Percentiles rank a stretch among this genome's conserved stretches.
phyloP scores from a whole-genome alignment of 495 filamentous ascomycete genomes.

The Ramalina peruviana region DNA sequence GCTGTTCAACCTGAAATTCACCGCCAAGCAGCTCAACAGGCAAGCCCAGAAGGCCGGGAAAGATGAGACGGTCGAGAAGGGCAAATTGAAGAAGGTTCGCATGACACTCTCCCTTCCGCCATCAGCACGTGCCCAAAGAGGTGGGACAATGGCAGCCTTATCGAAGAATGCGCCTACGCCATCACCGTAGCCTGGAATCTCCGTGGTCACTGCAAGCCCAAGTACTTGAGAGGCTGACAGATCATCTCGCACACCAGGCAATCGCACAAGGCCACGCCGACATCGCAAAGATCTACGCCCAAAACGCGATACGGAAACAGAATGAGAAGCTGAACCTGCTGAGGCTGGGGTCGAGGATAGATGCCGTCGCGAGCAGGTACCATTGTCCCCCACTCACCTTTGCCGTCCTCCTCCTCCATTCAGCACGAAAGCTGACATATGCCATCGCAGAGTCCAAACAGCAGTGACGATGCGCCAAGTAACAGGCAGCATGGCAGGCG shows the following conservation, averaged over 20 bases:
- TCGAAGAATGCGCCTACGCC: not conserved
- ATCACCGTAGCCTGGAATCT: not conserved
- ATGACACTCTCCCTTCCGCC: slow-evolving; percentile 3
- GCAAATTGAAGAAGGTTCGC: slow-evolving; percentile 64
- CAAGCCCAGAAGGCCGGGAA: slow-evolving; percentile 71
- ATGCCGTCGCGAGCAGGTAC: slow-evolving; percentile 39
- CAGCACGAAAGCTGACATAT: not conserved
- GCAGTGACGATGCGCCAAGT: slow-evolving; percentile 54
- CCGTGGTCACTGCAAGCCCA: not conserved
- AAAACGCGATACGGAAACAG: slow-evolving; percentile 70
- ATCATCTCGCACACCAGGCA: slow-evolving; percentile 20
- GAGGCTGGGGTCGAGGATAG: slow-evolving; percentile 42
- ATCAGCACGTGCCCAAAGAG: not conserved
- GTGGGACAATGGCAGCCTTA: not conserved
- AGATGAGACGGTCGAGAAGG: slow-evolving; percentile 67
- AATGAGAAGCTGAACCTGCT: slow-evolving; percentile 54
- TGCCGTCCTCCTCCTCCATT: not conserved
- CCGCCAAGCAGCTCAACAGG: slow-evolving; percentile 67
- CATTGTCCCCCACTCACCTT: not conserved
- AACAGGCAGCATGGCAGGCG: slow-evolving; percentile 48
- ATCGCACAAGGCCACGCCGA: slow-evolving; percentile 55
- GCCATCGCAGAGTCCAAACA: slow-evolving; percentile 37
- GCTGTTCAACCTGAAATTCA: slow-evolving; percentile 65
- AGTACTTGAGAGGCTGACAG: not conserved
- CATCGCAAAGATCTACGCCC: slow-evolving; percentile 69